Conservation (phyloP, 2,329 filamentous ascomycete genomes). For the Corynespora cassiicola region DNA sequence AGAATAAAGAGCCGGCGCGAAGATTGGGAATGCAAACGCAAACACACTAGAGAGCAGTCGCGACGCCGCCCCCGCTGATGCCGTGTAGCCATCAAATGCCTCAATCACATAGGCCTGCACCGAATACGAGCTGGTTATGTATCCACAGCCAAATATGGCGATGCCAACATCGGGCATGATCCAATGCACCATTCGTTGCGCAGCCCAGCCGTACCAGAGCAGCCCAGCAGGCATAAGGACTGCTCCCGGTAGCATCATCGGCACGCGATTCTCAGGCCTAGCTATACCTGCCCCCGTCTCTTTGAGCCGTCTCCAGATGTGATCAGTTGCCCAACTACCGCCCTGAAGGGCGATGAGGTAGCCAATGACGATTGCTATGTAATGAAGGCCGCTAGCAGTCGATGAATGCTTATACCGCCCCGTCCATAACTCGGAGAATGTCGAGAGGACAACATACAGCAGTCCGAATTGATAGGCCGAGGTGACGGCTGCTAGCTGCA, state of each 20-base stretch:
- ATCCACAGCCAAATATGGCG: slow-evolving; percentile 51
- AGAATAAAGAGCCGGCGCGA: slow-evolving; percentile 40
- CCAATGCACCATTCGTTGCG: slow-evolving; percentile 58
- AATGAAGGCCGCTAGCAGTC: slow-evolving; percentile 23
- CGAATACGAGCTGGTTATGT: slow-evolving; percentile 41
- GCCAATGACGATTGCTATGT: slow-evolving; percentile 63
- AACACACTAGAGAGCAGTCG: slow-evolving; percentile 22
- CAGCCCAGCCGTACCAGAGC: slow-evolving; percentile 60
- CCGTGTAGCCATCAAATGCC: slow-evolving; percentile 63
- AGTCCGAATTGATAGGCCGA: slow-evolving; percentile 50
- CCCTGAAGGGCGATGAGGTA: slow-evolving; percentile 54
- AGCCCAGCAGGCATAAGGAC: slow-evolving; percentile 38
- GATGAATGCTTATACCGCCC: slow-evolving; percentile 21
- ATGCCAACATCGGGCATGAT: slow-evolving; percentile 60
- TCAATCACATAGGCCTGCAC: slow-evolving; percentile 68
- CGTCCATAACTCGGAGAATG: slow-evolving; percentile 28
- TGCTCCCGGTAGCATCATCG: slow-evolving; percentile 25
- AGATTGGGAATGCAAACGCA: slow-evolving; percentile 42
- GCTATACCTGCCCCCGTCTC: slow-evolving; percentile 14
- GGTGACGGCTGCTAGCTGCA: slow-evolving; percentile 51
- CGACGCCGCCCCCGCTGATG: slow-evolving; percentile 62
- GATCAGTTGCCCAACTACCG: slow-evolving; percentile 53
- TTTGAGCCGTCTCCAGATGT: slow-evolving; percentile 44
- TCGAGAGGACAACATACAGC: slow-evolving; percentile 31
- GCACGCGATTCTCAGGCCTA: slow-evolving; percentile 25